Conservation (phyloP, 2,329 filamentous ascomycete species). For the Magnaporthiopsis incrustans region DNA sequence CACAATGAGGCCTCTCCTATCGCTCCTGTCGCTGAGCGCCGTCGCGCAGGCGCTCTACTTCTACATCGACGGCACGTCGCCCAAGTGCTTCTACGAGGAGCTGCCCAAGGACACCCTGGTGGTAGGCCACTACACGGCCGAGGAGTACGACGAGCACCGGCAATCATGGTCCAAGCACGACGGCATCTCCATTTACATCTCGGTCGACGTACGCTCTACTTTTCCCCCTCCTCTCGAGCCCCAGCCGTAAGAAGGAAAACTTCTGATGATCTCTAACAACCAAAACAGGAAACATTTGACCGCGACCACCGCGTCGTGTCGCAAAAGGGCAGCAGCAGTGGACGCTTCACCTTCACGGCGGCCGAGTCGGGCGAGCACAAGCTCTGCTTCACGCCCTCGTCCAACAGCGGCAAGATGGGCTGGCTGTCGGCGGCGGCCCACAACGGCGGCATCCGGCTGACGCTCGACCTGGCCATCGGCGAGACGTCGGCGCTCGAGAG, state of each 20-base stretch:
- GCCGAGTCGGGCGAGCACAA: constrained; percentile 92
- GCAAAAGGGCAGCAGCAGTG: constrained; percentile 65
- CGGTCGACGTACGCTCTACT: constrained; percentile 62
- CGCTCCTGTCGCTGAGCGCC: constrained; percentile 57
- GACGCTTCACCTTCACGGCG: constrained; percentile 92
- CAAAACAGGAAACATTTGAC: constrained; percentile 77
- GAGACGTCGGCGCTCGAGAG: constrained; percentile 91
- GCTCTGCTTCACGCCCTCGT: constrained; percentile 85
- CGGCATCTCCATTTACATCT: constrained; percentile 77
- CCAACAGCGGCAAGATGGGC: constrained; percentile 57
- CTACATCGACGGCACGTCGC: constrained; percentile 77
- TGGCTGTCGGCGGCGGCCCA: constrained; percentile 59
- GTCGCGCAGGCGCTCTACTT: constrained; percentile 83
- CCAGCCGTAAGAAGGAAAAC: background rate
- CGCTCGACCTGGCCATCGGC: constrained; percentile 86
- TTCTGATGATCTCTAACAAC: constrained; percentile 7
- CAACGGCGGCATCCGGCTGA: constrained; percentile 73
- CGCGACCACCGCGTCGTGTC: constrained; percentile 94
- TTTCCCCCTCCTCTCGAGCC: too few relatives aligned
- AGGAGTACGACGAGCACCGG: constrained; percentile 69
- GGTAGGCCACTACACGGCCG: constrained; percentile 82
- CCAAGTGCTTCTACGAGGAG: constrained; percentile 98
- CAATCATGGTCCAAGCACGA: constrained; percentile 64
- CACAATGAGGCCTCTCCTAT: constrained; percentile 52
- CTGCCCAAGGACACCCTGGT: constrained; percentile 95